Conservation (phyloP, 352 stramenopile genomes). For the Phytopythium boreale region DNA sequence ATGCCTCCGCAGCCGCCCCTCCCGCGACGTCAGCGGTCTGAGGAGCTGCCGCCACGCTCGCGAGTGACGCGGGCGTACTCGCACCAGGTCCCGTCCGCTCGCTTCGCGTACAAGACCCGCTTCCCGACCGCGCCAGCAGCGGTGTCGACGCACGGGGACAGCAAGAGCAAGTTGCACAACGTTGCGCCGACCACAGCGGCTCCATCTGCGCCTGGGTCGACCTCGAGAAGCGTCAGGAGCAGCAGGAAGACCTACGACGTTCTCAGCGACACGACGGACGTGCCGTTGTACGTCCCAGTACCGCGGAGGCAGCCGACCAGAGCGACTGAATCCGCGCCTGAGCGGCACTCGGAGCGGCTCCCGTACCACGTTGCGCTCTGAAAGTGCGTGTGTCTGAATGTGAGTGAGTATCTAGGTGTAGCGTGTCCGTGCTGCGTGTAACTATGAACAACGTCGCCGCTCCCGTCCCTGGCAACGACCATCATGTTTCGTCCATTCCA, state of each 20-base stretch:
- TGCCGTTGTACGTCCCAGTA: not conserved
- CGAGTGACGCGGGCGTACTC: slow-evolving; percentile 2
- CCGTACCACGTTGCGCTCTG: slow-evolving; percentile 1
- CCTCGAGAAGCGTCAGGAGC: not conserved
- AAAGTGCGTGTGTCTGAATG: no score
- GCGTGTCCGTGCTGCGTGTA: not conserved
- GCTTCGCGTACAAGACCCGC: not conserved
- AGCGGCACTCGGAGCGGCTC: slow-evolving; percentile 1
- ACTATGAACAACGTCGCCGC: not conserved
- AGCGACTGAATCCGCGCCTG: not conserved
- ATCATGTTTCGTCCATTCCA: not conserved
- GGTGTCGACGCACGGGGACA: not conserved
- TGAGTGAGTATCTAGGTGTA: not conserved
- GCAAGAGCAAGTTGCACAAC: not conserved
- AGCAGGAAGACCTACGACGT: not conserved
- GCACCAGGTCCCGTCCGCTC: not conserved
- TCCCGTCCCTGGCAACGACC: no score
- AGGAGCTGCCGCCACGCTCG: not conserved
- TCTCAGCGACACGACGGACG: not conserved
- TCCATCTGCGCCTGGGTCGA: not conserved
- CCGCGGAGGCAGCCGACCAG: not conserved
- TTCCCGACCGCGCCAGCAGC: not conserved
- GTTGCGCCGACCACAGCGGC: not conserved
- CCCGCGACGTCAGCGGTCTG: not conserved
- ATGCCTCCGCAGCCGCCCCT: not conserved